Base-by-base conservation (phyloP, 169 alveolate genomes). In the Plasmodium reichenowi region DNA sequence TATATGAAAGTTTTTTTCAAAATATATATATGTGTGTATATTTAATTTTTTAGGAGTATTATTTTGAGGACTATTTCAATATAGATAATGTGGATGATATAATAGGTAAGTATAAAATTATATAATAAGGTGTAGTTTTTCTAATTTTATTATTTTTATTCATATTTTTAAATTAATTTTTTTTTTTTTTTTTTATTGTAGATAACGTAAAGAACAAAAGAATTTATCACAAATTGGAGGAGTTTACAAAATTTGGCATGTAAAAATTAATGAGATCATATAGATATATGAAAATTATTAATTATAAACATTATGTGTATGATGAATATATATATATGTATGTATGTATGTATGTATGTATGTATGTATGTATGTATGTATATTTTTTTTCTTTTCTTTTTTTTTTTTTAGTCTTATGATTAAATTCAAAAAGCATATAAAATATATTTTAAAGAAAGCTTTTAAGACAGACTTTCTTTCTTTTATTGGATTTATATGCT, bases 401-500 rank as follows among this genome's bases (percentile, higher is more conserved):
- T 52, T n/a, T 15, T 56, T 76, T 63, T 64, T 12, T 48, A 76
- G 88, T 45, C 3, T 63, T 7, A 13, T 54, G 66, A n/a, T 38
- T 4, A 13, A 64, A 24, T 26, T 76, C 2, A 76, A 76, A 52
- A 76, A 48, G 54, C 88, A 76, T 48, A 76, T 76, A 52, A 47
- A 17, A 45, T 63, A 76, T 56, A 76, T 76, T 70, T 47, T 76
- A 0, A 68, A 76, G 8, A 76, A 76, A 58, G 74, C 88, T 15
- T 76, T 76, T 58, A 63, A 26, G 66, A 62, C 88, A 38, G 88
- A 76, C 32, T 0, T 63, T 12, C 38, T 54, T 22, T 63, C 88
- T 4, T 76, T 76, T 43, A 47, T 76, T 5, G 88, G 88, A 17
- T 76, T 76, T 70, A 4, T 64, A 15, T 76, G 88, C n/a, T 26